These are phyloP conservation scores for Diaporthe sp. DNA, from an alignment of 2,329 filamentous ascomycete species.

Conservation along the genomic window DNA sequence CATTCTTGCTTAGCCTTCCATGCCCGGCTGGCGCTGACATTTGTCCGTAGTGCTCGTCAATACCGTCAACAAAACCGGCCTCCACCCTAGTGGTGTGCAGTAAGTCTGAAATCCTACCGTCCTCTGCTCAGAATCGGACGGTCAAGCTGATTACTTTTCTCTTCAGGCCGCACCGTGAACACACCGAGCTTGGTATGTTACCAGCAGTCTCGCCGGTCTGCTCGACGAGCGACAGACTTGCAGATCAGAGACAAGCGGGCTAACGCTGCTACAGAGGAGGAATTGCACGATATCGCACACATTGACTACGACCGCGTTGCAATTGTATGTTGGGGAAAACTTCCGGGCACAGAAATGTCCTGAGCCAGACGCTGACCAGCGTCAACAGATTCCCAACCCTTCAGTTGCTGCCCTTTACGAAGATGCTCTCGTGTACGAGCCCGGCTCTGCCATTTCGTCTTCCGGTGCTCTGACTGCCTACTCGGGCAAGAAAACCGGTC, in stretches of 20 bases:
- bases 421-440: constrained; percentile 96
- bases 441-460: constrained; percentile 95
- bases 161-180: constrained; percentile 80
- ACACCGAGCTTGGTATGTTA: constrained; percentile 84
- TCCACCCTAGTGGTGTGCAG: constrained; percentile 92
- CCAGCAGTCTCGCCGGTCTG: neutral
- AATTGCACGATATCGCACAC: constrained; percentile 96
- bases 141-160: neutral
- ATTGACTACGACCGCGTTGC: constrained; percentile 99
- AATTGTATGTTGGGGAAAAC: constrained; percentile 74
- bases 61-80: constrained; percentile 88
- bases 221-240: too few species aligned
- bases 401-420: constrained; percentile 97
- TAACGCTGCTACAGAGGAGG: constrained; percentile 71
- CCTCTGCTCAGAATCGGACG: neutral
- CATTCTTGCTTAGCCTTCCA: neutral
- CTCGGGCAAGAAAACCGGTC: constrained; percentile 97
- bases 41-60: constrained; percentile 60
- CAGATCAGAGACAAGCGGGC: neutral
- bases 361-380: constrained; percentile 38
- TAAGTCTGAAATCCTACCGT: constrained; percentile 61
- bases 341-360: neutral
- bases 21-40: constrained; percentile 33
- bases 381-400: constrained; percentile 80
- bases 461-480: constrained; percentile 96